Conservation (phyloP, 345 rosid species). For the Gossypium arboreum region DNA sequence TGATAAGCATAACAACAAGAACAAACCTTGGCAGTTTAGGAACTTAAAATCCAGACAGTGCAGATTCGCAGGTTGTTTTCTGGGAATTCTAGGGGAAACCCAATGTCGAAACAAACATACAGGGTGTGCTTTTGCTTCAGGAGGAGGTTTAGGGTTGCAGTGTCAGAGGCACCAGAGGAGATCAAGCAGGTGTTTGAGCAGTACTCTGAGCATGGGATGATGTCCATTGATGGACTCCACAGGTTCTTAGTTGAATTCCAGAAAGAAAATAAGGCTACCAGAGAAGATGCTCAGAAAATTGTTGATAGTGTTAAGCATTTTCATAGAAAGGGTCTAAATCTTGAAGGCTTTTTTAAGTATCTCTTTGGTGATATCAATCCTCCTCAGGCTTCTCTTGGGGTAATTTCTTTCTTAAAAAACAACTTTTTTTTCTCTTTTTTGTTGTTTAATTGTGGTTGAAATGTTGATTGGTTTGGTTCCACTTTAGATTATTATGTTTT, state of each 20-base stretch:
- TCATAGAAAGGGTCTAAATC: conserved; percentile 50
- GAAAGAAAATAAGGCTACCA: conserved; percentile 43
- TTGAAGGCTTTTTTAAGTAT: conserved; percentile 67
- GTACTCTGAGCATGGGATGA: conserved; percentile 60
- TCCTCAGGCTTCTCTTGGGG: conserved; percentile 51
- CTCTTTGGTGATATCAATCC: conserved; percentile 46
- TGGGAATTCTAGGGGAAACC: background rate
- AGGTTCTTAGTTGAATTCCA: conserved; percentile 63
- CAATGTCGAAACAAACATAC: conserved; percentile 66
- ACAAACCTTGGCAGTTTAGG: no score
- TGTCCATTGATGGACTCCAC: conserved; percentile 48
- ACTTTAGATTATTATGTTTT: background rate
- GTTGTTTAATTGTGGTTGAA: background rate
- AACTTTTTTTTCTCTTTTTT: background rate
- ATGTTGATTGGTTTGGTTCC: background rate
- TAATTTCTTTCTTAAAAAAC: conserved; percentile 11
- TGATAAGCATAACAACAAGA: no score
- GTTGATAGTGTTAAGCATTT: conserved; percentile 44
- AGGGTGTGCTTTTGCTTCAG: conserved; percentile 30
- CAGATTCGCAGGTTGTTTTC: background rate
- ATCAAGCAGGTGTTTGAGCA: conserved; percentile 45
- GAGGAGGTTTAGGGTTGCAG: conserved; percentile 46
- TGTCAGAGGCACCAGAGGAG: conserved; percentile 57
- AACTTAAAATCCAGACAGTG: background rate
- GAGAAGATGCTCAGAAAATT: conserved; percentile 61